phyloP scores from a whole-genome alignment of 1,284 basidiomycete species.

The Boletellus deceptivus region DNA sequence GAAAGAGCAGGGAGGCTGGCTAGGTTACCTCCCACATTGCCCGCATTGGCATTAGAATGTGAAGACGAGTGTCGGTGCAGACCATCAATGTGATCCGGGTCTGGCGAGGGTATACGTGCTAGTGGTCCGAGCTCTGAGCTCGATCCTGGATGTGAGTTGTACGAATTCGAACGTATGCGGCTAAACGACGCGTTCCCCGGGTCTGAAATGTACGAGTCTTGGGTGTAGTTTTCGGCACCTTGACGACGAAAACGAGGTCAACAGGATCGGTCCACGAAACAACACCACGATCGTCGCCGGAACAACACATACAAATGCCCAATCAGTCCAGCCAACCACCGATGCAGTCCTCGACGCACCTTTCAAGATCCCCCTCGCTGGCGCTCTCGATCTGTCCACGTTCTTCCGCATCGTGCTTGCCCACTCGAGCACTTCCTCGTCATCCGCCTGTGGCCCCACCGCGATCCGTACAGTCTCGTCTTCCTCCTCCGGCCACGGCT shows the following conservation, averaged over 20 bases:
- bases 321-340: slow-evolving; percentile 5
- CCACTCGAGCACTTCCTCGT: slow-evolving; percentile 68
- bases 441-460: slow-evolving; percentile 41
- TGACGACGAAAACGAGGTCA: slow-evolving; percentile 8
- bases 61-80: slow-evolving; percentile 60
- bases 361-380: slow-evolving; percentile 88
- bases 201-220: slow-evolving; percentile 51
- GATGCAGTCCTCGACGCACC: slow-evolving; percentile 47
- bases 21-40: slow-evolving; percentile 26
- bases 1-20: slow-evolving; percentile 21
- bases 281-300: too few relatives aligned
- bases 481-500: slow-evolving; percentile 59
- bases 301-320: slow-evolving; percentile 1
- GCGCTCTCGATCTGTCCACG: slow-evolving; percentile 60
- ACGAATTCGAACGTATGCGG: slow-evolving; percentile 75
- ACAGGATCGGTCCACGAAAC: too few relatives aligned
- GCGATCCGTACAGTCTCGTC: slow-evolving; percentile 71
- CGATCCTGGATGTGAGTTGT: slow-evolving; percentile 58
- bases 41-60: slow-evolving; percentile 34
- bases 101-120: slow-evolving; percentile 73
- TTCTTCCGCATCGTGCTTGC: slow-evolving; percentile 66
- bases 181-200: slow-evolving; percentile 42
- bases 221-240: slow-evolving; percentile 66
- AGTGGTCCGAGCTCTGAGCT: slow-evolving; percentile 65
- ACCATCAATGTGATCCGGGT: slow-evolving; percentile 85